Evolutionary conservation across 1,284 basidiomycete genomes (phyloP).

Genomic region (Exsudoporus floridanus): DNA sequence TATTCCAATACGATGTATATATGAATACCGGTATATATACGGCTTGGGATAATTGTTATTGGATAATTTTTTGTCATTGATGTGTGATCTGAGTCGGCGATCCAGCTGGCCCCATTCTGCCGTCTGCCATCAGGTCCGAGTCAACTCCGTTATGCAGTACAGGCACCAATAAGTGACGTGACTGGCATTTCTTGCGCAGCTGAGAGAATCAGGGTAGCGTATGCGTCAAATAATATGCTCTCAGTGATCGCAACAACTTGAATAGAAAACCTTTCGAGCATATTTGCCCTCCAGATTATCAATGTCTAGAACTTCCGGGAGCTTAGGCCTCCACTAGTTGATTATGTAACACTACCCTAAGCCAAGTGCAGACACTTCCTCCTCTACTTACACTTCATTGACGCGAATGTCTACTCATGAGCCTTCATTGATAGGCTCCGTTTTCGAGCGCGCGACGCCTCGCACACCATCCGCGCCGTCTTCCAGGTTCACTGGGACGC

Average conservation of each 20-base stretch:
- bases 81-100: not conserved
- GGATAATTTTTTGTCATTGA: not conserved
- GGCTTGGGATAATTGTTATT: not conserved
- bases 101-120: too few relatives aligned
- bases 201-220: not conserved
- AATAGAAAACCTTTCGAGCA: too few relatives aligned
- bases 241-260: not conserved
- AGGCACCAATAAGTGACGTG: not conserved
- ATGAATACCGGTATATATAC: not conserved
- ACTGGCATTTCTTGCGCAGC: not conserved
- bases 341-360: not conserved
- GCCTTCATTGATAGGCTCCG: constrained; percentile 50
- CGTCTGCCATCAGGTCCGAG: not conserved
- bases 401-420: constrained; percentile 23
- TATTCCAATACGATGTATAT: not conserved
- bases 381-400: not conserved
- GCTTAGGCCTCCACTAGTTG: too few relatives aligned
- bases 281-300: too few relatives aligned
- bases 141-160: too few relatives aligned
- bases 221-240: not conserved
- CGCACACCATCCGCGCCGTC: constrained; percentile 33
- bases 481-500: constrained; percentile 29
- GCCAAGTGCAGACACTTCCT: not conserved
- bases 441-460: constrained; percentile 53
- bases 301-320: too few relatives aligned